Evolutionary conservation across 139 green algal genomes (phyloP).

Genomic region (Coccomyxa sp.): DNA sequence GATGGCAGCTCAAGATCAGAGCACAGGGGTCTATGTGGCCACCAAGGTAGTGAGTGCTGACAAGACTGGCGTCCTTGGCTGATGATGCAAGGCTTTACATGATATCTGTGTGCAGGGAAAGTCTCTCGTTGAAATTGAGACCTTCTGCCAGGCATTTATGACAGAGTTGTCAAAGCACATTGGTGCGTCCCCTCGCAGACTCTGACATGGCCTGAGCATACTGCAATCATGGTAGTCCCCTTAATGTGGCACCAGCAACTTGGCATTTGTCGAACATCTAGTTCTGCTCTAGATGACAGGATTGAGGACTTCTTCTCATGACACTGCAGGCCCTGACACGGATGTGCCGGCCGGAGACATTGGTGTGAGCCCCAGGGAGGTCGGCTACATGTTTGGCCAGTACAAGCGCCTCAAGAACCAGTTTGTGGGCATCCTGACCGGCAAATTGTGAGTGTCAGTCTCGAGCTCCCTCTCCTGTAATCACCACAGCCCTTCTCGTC

Average conservation of each 20-base stretch:
- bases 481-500: too few relatives aligned
- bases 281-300: too few relatives aligned
- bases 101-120: background rate
- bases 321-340: constrained; percentile 40
- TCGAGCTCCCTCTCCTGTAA: too few relatives aligned
- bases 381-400: constrained; percentile 84
- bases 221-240: constrained; percentile 1
- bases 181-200: background rate
- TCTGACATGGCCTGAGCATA: background rate
- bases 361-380: constrained; percentile 53
- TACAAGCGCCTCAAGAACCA: constrained; percentile 74
- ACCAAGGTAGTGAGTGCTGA: too few relatives aligned
- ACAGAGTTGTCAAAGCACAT: constrained; percentile 60
- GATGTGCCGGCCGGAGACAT: constrained; percentile 88
- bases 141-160: constrained; percentile 80
- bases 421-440: constrained; percentile 64
- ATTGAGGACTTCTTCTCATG: background rate
- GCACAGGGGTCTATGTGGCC: too few relatives aligned
- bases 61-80: too few relatives aligned
- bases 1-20: too few relatives aligned
- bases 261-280: too few relatives aligned
- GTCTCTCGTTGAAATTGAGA: constrained; percentile 38
- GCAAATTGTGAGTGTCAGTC: constrained; percentile 60
- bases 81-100: too few relatives aligned
- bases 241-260: background rate